A percentile compares a stretch with the other conserved stretches of the same genome.
Evolutionary conservation across 1,139 yeast species (phyloP).

Genomic region (Taiozyma sp.): DNA sequence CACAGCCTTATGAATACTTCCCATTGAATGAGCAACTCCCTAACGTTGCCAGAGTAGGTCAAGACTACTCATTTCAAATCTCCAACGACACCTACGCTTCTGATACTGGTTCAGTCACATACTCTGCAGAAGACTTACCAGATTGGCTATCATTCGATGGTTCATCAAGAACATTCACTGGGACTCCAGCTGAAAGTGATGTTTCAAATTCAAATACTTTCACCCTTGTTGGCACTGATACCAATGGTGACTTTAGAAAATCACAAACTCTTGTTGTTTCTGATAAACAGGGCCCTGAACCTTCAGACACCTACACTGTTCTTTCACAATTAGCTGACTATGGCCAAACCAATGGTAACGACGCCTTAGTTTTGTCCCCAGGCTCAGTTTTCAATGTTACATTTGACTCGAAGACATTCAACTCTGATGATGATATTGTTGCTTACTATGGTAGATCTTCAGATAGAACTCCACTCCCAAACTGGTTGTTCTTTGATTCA

Average conservation of each 20-base stretch:
- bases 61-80: conserved; percentile 61
- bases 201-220: conserved; percentile 42
- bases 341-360: conserved; percentile 69
- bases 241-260: conserved; percentile 38
- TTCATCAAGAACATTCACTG: conserved; percentile 55
- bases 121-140: conserved; percentile 59
- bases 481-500: conserved; percentile 75
- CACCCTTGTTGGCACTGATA: conserved; percentile 64
- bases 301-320: conserved; percentile 34
- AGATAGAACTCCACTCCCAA: conserved; percentile 85
- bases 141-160: conserved; percentile 75
- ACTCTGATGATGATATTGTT: conserved; percentile 42
- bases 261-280: conserved; percentile 59
- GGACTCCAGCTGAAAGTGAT: conserved; percentile 54
- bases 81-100: conserved; percentile 63
- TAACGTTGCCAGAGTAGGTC: conserved; percentile 72
- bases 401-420: conserved; percentile 57
- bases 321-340: conserved; percentile 46
- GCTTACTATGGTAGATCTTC: conserved; percentile 83
- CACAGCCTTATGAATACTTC: conserved; percentile 59
- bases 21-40: conserved; percentile 84
- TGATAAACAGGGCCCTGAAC: conserved; percentile 43
- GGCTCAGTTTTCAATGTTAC: conserved; percentile 58
- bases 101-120: conserved; percentile 40
- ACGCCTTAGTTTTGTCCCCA: conserved; percentile 71